Base-by-base conservation (phyloP, 176 grass and related monocot species). In the Rhynchospora tenuis region DNA sequence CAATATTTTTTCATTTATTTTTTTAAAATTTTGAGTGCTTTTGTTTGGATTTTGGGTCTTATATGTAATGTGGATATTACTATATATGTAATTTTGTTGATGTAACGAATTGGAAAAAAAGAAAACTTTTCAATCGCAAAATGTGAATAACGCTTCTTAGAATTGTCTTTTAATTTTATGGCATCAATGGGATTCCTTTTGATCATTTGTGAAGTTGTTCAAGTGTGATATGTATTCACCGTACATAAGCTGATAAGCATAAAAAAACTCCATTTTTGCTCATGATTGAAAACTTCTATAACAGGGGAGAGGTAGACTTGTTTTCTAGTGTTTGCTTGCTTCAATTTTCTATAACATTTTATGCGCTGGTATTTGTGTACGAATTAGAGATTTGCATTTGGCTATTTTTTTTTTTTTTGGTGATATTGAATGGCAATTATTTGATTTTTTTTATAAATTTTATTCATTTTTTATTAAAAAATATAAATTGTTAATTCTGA, bases 21-120 rank as follows among this genome's bases (percentile, higher is more conserved):
- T 58, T 60, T 60, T 13, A 16, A 51, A 9, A 24, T 66, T 82
- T 82, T 27, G 47, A 28, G 20, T 54, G 22, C 5, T 64, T 82
- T 48, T 24, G 42, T 26, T 65, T 82, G 33, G 22, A 82, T 82
- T 82, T 82, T 80, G 29, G 12, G 9, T 82, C 27, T 6, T 47
- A 27, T 48, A 82, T 65, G 43, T 54, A 28, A 75, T 82, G 45
- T 82, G 79, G 62, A 82, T 66, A 82, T 82, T 19, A 82, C 76
- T 81, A 81, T 81, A 44, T 60, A 64, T 48, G 51, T 81, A 81
- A 81, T 82, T 82, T 82, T 82, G 79, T 82, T 65, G 29, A 47
- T 64, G 79, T 61, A 82, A 82, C 66, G 62, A 66, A 64, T 82
- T 51, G 79, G 31, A 26, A 82, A 47, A 48, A 63, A 82, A 62